Evolutionary conservation across 257 asterid species (phyloP).

Genomic region (Ilex aquifolium): DNA sequence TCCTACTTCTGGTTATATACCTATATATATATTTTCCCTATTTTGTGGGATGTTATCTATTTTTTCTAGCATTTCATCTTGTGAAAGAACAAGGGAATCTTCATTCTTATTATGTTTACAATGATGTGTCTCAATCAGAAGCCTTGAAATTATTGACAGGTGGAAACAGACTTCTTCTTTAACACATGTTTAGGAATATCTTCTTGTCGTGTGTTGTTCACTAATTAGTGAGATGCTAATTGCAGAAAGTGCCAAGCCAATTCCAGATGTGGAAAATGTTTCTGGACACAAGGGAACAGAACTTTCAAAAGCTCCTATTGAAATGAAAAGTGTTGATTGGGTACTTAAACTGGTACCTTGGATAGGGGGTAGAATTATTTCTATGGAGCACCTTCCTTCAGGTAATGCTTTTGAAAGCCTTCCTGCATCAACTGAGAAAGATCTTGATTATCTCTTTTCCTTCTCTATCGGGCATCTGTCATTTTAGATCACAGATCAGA

Average conservation of each 20-base stretch:
- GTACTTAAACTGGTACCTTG: slow-evolving; percentile 80
- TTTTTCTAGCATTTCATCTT: too few species aligned
- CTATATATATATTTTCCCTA: neutral
- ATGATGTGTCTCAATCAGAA: too few species aligned
- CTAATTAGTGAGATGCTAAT: slow-evolving; percentile 9
- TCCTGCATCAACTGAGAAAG: neutral
- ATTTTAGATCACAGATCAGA: too few species aligned
- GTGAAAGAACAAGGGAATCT: neutral
- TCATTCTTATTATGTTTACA: neutral
- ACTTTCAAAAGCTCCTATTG: slow-evolving; percentile 66
- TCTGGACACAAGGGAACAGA: slow-evolving; percentile 72
- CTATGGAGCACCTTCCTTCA: slow-evolving; percentile 90
- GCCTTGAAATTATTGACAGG: neutral
- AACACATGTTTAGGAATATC: slow-evolving; percentile 5
- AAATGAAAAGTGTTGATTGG: slow-evolving; percentile 81
- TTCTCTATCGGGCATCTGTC: too few species aligned
- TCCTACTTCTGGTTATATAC: neutral
- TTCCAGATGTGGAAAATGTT: slow-evolving; percentile 56
- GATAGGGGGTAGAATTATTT: slow-evolving; percentile 95
- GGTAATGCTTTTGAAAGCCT: slow-evolving; percentile 31
- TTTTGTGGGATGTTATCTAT: neutral
- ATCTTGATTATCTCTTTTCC: slow-evolving; percentile 4
- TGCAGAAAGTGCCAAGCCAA: slow-evolving; percentile 63
- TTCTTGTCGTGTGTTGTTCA: neutral
- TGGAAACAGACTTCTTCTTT: neutral